Conservation (phyloP, 768 basidiomycete genomes). For the Hebeloma cylindrosporum region DNA sequence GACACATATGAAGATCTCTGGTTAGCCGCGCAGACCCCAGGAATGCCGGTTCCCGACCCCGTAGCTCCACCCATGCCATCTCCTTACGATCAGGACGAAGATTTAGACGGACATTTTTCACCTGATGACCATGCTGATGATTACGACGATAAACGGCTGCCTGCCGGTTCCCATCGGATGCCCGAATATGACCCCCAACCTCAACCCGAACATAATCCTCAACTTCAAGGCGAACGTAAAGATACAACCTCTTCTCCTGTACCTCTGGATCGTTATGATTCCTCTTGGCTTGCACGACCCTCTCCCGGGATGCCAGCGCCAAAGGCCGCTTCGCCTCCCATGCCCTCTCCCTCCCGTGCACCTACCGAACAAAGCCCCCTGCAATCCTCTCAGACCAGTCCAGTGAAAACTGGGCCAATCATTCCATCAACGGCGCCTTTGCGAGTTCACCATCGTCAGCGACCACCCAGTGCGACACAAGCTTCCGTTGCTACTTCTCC, state of each 20-base stretch:
- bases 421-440: constrained; percentile 15
- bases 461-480: too few relatives aligned
- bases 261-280: constrained; percentile 7
- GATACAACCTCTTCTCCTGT: neutral
- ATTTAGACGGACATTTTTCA: constrained; percentile 1
- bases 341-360: constrained; percentile 11
- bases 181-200: too few relatives aligned
- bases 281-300: constrained; percentile 11
- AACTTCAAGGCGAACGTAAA: neutral
- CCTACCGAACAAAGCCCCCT: neutral
- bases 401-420: neutral
- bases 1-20: constrained; percentile 15
- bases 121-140: too few relatives aligned
- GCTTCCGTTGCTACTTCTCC: too few relatives aligned
- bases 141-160: neutral
- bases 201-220: neutral
- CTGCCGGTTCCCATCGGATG: too few relatives aligned
- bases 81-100: constrained; percentile 1
- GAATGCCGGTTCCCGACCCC: constrained; percentile 14
- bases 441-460: constrained; percentile 11
- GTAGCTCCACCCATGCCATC: constrained; percentile 12
- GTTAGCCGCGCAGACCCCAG: constrained; percentile 16
- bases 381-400: too few relatives aligned
- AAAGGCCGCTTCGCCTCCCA: constrained; percentile 6
- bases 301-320: constrained; percentile 16